Percentiles rank a stretch among this genome's conserved stretches.
Evolutionary conservation across 2,329 filamentous ascomycete species (phyloP).

Genomic region (Cercospora zeae-maydis): DNA sequence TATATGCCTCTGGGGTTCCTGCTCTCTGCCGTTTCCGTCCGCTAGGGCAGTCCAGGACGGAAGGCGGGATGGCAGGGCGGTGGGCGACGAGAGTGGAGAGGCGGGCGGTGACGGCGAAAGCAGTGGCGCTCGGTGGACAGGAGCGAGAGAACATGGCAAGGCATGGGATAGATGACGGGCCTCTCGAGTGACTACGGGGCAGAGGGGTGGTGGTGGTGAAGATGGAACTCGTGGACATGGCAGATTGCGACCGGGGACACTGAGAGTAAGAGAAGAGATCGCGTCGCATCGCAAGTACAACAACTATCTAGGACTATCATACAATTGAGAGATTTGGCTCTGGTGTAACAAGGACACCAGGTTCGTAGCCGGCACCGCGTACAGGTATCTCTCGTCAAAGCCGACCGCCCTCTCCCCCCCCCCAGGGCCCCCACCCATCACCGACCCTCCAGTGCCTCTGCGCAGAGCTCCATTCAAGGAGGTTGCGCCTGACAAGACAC

Average conservation of each 20-base stretch:
- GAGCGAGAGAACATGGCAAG: too few relatives aligned
- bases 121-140: too few relatives aligned
- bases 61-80: too few relatives aligned
- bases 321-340: background rate
- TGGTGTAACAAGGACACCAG: constrained; percentile 3
- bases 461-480: constrained; percentile 3
- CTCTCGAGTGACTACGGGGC: background rate
- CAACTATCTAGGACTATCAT: background rate
- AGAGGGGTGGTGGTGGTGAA: background rate
- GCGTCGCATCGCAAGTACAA: background rate
- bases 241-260: background rate
- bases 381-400: constrained; percentile 1
- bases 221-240: background rate
- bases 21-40: too few relatives aligned
- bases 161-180: background rate
- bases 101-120: too few relatives aligned
- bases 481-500: background rate
- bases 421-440: background rate
- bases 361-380: constrained; percentile 1
- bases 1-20: too few relatives aligned
- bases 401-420: background rate
- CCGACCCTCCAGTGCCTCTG: background rate
- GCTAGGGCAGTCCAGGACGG: too few relatives aligned
- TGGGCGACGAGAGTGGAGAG: too few relatives aligned
- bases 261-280: background rate